Percentiles rank a stretch among this genome's conserved stretches.
phyloP scores from a whole-genome alignment of 345 rosid species.

The Garcia nutans region DNA sequence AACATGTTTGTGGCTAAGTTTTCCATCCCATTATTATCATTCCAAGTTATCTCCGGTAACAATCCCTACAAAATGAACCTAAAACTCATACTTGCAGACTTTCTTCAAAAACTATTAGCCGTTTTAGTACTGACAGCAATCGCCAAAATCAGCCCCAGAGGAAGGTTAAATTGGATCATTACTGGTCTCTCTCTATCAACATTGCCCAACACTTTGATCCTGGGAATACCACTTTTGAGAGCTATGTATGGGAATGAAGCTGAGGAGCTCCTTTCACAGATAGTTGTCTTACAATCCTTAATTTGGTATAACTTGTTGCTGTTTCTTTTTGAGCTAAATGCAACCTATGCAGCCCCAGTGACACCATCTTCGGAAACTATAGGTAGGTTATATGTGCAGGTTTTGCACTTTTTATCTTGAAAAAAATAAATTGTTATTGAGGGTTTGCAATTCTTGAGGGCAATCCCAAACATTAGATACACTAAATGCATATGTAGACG shows the following conservation, averaged over 20 bases:
- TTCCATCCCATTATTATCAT: slow-evolving; percentile 73
- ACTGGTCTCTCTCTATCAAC: slow-evolving; percentile 72
- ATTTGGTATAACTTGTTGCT: slow-evolving; percentile 77
- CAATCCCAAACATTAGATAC: background rate
- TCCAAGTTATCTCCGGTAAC: slow-evolving; percentile 66
- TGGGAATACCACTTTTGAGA: slow-evolving; percentile 72
- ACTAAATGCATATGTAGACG: background rate
- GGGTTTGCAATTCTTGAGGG: too few relatives aligned
- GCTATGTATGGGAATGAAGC: slow-evolving; percentile 76
- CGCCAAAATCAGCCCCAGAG: slow-evolving; percentile 49
- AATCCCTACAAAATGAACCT: slow-evolving; percentile 76
- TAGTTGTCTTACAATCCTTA: slow-evolving; percentile 75
- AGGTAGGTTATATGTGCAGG: slow-evolving; percentile 38
- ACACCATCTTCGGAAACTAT: slow-evolving; percentile 39
- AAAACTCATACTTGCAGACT: slow-evolving; percentile 57
- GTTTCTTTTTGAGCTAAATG: slow-evolving; percentile 71
- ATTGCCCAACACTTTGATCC: slow-evolving; percentile 76
- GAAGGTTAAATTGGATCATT: slow-evolving; percentile 57
- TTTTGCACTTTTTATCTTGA: background rate
- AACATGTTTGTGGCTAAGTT: slow-evolving; percentile 88
- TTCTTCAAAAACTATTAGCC: slow-evolving; percentile 64
- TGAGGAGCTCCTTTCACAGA: slow-evolving; percentile 56
- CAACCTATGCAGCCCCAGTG: slow-evolving; percentile 41
- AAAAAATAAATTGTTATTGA: too few relatives aligned
- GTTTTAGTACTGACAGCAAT: slow-evolving; percentile 36